Base-by-base conservation (phyloP, 148 eudicot species). In the Camellia sinensis region DNA sequence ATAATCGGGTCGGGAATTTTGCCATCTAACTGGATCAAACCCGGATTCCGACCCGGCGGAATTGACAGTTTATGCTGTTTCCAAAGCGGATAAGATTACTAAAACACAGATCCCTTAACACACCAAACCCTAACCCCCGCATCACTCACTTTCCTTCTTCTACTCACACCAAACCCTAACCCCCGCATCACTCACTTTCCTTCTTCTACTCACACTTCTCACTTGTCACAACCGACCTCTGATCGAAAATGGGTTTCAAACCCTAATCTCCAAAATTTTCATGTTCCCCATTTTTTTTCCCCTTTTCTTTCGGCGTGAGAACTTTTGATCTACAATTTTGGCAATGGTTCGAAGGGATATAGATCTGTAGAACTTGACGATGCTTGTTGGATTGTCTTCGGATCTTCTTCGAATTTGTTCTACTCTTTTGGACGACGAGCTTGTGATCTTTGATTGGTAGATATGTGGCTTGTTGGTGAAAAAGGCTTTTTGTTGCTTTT, bases 81-180 rank as follows among this genome's bases (percentile, higher is more conserved):
- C 37, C 37, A 29, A 29, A 29, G 37, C 37, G 37, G 37, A 29
- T 29, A 29, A 29, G 37, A 29, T 29, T 29, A 29, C 37, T 29
- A 29, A 1, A 29, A 29, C 37, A 29, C 37, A 29, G 37, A 29
- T 29, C 37, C 37, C 37, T 29, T 29, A 29, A 29, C 80, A 10
- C 41, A 50, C 72, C 61, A 66, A 77, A 64, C 71, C 79, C 79
- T 64, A 77, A 46, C 19, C 19, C 45, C 79, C 5, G 15, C 7
- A 48, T 1, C 44, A 15, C 19, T 3, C 37, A 29, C 37, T 29
- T 29, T 29, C n/a, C 45, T 61, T 64, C 50, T 48, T 65, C 71
- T 62, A 70, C 18, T 66, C 80, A 18, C 41, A 50, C 72, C 61
- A 66, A 77, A 64, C 71, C 79, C 79, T 64, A 77, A 46, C 19